Conservation (phyloP, 2,329 filamentous ascomycete species). For the Nemania abortiva region DNA sequence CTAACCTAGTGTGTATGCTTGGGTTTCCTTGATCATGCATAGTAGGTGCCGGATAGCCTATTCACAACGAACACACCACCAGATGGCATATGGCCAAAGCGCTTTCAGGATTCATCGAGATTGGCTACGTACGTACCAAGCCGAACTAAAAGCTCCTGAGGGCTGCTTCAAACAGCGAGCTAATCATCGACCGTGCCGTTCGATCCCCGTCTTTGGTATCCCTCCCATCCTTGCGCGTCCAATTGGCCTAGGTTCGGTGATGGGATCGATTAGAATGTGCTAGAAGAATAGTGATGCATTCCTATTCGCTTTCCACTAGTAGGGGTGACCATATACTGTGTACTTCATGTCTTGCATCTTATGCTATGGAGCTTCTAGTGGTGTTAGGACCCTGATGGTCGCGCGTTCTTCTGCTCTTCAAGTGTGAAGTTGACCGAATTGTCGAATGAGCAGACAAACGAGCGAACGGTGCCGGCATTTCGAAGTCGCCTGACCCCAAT, state of each 20-base stretch:
- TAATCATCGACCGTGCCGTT: conserved; percentile 28
- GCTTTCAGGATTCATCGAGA: conserved; percentile 15
- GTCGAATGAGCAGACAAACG: conserved; percentile 28
- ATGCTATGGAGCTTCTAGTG: conserved; percentile 12
- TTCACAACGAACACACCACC: conserved; percentile 28
- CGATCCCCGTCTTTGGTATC: conserved; percentile 19
- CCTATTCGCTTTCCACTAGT: conserved; percentile 19
- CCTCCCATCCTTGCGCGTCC: conserved; percentile 8
- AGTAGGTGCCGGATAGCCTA: background rate
- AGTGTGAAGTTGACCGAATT: conserved; percentile 25
- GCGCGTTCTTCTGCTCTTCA: conserved; percentile 17
- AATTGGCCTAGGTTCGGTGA: conserved; percentile 19
- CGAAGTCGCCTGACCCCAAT: conserved; percentile 35
- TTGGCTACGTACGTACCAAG: conserved; percentile 24
- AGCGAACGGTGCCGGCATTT: conserved; percentile 28
- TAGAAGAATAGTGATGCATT: conserved; percentile 27
- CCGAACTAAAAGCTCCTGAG: conserved; percentile 1
- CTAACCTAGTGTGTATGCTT: background rate
- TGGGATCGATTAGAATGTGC: conserved; percentile 21
- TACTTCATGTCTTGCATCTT: conserved; percentile 21
- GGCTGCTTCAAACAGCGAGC: conserved; percentile 25
- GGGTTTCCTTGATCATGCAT: background rate
- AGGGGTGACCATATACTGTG: conserved; percentile 26
- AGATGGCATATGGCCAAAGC: conserved; percentile 1
- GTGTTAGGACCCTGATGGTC: conserved; percentile 23